Conservation (phyloP, 257 asterid genomes). For the Fraxinus americana region DNA sequence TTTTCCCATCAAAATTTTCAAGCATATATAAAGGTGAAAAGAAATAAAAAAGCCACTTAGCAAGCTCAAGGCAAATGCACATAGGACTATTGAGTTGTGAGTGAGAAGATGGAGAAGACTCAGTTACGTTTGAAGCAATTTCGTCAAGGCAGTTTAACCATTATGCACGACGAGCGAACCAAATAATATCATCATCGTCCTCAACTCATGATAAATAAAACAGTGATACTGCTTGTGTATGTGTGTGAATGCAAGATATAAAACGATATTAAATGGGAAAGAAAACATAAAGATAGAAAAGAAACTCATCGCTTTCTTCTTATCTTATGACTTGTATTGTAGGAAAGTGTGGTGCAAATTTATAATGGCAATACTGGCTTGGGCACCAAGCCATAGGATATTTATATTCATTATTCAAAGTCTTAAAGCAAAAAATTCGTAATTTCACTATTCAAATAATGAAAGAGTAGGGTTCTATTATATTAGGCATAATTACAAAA, state of each 20-base stretch:
- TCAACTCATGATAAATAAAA: not conserved
- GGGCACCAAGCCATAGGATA: no score
- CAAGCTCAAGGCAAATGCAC: not conserved
- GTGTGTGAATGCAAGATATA: no score
- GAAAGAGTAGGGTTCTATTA: no score
- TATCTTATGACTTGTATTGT: not conserved
- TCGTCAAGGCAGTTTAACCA: conserved; percentile 29
- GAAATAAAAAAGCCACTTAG: not conserved
- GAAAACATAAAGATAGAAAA: not conserved
- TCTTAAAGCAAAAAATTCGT: no score
- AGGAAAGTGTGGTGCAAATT: not conserved
- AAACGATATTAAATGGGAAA: not conserved
- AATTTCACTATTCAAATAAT: no score
- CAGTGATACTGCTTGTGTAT: no score
- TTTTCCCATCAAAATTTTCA: no score
- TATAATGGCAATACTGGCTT: not conserved
- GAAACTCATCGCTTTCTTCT: not conserved
- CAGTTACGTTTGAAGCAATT: not conserved
- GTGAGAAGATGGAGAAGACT: conserved; percentile 5
- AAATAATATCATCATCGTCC: conserved; percentile 25
- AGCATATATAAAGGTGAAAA: no score
- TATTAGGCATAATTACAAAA: no score
- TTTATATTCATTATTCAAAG: no score
- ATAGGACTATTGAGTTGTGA: not conserved
- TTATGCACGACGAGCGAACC: conserved; percentile 37